Evolutionary conservation across 2,329 filamentous ascomycete species (phyloP), one percentile per base, ranked within the genome.

Genomic region (Cadophora gregata): DNA sequence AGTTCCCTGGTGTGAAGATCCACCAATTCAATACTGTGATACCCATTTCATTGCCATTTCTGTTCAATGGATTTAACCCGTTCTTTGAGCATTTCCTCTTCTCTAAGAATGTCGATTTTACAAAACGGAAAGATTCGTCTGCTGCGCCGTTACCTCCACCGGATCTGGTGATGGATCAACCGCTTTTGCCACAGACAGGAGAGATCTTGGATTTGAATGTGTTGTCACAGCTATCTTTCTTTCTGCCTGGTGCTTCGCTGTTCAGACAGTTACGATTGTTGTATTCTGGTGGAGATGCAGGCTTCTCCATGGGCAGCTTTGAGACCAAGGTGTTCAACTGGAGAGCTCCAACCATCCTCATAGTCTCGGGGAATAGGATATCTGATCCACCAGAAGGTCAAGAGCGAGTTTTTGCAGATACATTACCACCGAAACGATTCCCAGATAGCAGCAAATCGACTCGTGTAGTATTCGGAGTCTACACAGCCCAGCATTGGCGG

Each of bases 11-110:
- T 4, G 85, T 92, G 71, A 86, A 82, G 67, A 90, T 87, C 71
- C 79, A 80, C 56, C 85, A 85, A 47, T 92, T 91, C 79, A 84
- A 85, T 74, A 79, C 80, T 6, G 82, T 90, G 36, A 80, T 91
- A 63, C 84, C 87, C 10, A 79, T 82, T 36, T 85, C 85, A 55
- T 83, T 90, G 62, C 90, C 90, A 0, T 88, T 87, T 72, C 78
- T 93, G 0, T 92, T 93, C 74, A 81, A 85, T 62, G 88, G 89
- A 0, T 84, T 93, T 69, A 87, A 86, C 69, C 83, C 88, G 0
- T 79, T 93, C 1, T 93, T 93, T 75, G 90, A 92, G 70, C 88
- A 90, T 75, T 93, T 93, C 71, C 82, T 93, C 29, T 93, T 93
- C 72, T 90, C 89, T 29, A 90, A 89, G 72, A 89, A 89, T 70